Conservation (phyloP, 192 early-diverging fungal species). For the Pilobolus umbonatus region DNA sequence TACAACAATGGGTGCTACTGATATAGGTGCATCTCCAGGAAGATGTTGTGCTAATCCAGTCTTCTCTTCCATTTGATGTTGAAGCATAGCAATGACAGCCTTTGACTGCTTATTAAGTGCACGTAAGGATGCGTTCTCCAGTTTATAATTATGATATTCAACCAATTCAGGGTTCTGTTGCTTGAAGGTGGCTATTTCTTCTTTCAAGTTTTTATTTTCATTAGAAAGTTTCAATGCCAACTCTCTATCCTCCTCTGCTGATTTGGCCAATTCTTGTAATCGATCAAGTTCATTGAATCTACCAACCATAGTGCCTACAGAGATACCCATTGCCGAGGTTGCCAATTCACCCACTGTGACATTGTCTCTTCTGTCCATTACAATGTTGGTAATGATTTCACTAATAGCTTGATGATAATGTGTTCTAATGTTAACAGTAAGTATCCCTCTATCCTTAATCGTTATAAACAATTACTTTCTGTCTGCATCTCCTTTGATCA, state of each 20-base stretch:
- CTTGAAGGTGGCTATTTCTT: constrained; percentile 11
- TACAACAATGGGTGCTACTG: constrained; percentile 14
- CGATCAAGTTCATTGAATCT: constrained; percentile 75
- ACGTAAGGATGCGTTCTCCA: constrained; percentile 35
- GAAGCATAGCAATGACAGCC: constrained; percentile 65
- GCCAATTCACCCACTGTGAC: constrained; percentile 47
- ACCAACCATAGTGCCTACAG: constrained; percentile 65
- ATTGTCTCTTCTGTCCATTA: constrained; percentile 60
- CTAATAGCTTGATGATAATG: constrained; percentile 74
- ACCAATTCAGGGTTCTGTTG: background rate
- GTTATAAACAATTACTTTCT: constrained; percentile 46
- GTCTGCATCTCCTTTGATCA: constrained; percentile 66
- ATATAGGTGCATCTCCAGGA: background rate
- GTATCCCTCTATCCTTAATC: constrained; percentile 1
- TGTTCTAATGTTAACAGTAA: constrained; percentile 34
- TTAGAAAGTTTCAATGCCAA: constrained; percentile 52
- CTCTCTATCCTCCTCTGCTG: constrained; percentile 52
- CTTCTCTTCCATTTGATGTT: constrained; percentile 61
- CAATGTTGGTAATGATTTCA: constrained; percentile 66
- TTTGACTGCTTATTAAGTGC: constrained; percentile 60
- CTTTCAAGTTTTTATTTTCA: constrained; percentile 57
- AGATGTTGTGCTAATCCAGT: background rate
- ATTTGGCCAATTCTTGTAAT: constrained; percentile 60
- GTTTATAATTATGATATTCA: constrained; percentile 6
- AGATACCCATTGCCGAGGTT: constrained; percentile 53